phyloP scores from a whole-genome alignment of 495 filamentous ascomycete genomes.

The Emericellopsis terricola region DNA sequence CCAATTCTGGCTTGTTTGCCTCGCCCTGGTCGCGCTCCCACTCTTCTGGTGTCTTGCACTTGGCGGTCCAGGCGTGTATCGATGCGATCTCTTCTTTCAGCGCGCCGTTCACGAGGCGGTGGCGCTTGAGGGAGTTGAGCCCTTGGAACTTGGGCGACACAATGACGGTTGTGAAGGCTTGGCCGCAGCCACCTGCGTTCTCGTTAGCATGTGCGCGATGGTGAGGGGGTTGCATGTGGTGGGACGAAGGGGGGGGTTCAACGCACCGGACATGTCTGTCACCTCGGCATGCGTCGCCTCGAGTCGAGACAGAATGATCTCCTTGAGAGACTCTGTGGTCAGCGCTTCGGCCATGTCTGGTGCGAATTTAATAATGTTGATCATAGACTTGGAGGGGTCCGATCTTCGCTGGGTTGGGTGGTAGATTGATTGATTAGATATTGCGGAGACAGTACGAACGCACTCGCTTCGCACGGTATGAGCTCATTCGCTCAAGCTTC shows the following conservation, averaged over 20 bases:
- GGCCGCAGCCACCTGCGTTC: slow-evolving; percentile 77
- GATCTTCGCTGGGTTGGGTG: not conserved
- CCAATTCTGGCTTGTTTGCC: slow-evolving; percentile 18
- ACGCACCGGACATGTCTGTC: slow-evolving; percentile 76
- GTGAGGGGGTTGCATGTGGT: not conserved
- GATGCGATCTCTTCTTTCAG: slow-evolving; percentile 84
- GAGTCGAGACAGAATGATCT: slow-evolving; percentile 52
- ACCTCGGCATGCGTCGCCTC: slow-evolving; percentile 78
- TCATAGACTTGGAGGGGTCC: not conserved
- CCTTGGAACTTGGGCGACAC: slow-evolving; percentile 76
- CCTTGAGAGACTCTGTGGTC: no score
- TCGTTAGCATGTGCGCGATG: slow-evolving; percentile 2
- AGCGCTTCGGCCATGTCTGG: slow-evolving; percentile 32
- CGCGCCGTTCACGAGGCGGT: slow-evolving; percentile 73
- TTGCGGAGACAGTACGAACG: not conserved
- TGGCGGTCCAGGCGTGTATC: slow-evolving; percentile 97
- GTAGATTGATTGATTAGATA: slow-evolving; percentile 3
- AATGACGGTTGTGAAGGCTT: slow-evolving; percentile 83
- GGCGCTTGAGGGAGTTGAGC: slow-evolving; percentile 73
- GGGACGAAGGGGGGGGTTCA: not conserved
- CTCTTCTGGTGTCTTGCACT: slow-evolving; percentile 90
- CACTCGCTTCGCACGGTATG: not conserved
- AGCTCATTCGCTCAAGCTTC: slow-evolving; percentile 1
- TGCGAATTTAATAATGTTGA: no score
- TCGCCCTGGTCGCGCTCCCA: slow-evolving; percentile 58